Evolutionary conservation across 306 rosid genomes (phyloP), one percentile per base, ranked within the genome.

Genomic region (Prunus kanzakura): DNA sequence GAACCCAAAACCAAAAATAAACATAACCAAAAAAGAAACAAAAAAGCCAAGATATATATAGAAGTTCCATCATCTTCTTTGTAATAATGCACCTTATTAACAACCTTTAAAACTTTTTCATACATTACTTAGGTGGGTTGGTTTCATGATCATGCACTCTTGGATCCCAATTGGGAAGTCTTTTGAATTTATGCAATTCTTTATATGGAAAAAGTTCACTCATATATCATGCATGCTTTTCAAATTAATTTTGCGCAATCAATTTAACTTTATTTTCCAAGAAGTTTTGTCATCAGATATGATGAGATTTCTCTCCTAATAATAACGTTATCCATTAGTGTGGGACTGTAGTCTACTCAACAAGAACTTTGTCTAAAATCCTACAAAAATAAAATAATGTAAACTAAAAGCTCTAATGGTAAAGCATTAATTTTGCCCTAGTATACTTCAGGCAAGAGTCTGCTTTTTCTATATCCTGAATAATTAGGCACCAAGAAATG

Each of bases 161-260:
- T 45, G 61, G 47, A 38, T 38, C 43, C 43, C 43, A 38, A 38
- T 64, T 6, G 68, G 45, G 7, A 27, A 4, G 19, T 27, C 45
- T 32, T 20, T 64, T 64, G 43, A 3, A 49, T 23, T 13, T 11
- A 13, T 72, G 76, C 47, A 38, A 19, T 20, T 32, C 13, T n/a
- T 74, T 77, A 51, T 72, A 78, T 75, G 76, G 71, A 67, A 82
- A 81, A 67, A 32, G 55, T 46, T 69, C 22, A 77, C 69, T 69
- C 78, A 68, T 6, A 35, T 35, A 35, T 32, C 43, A 38, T 38
- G 52, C 52, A 22, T 57, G 63, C 29, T 61, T 11, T 51, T n/a
- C 62, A 51, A 52, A 62, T 79, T 52, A 25, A 65, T 54, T 52
- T 52, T 65, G 71, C 60, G 5, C 41, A 50, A 11, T 69, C 15